A percentile compares a stretch with the other conserved stretches of the same genome.
These are phyloP conservation scores for Scedosporium aurantiacum DNA, from an alignment of 2,329 filamentous ascomycete genomes.

Conservation along the genomic window DNA sequence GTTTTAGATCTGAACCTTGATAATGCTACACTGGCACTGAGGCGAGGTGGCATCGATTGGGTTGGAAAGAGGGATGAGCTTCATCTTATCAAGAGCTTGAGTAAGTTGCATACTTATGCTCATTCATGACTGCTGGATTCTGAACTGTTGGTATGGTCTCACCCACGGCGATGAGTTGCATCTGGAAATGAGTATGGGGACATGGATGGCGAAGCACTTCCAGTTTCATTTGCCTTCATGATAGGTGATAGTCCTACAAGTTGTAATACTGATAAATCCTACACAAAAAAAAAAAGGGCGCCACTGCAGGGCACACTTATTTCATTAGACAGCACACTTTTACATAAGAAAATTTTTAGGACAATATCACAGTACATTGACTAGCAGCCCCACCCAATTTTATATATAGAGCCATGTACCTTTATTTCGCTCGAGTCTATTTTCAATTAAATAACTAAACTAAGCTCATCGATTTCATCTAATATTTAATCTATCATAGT, in stretches of 20 bases:
- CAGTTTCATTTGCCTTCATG: not conserved
- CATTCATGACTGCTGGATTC: not conserved
- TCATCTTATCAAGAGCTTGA: not conserved
- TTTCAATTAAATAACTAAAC: not conserved
- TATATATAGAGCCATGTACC: too few species aligned
- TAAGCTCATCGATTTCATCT: not conserved
- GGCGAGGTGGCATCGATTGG: constrained; percentile 15
- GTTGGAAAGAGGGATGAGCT: constrained; percentile 7
- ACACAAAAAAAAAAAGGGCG: not conserved
- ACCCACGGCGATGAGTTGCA: too few species aligned
- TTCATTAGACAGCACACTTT: not conserved
- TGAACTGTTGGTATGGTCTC: not conserved
- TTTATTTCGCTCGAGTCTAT: not conserved
- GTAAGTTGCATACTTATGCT: not conserved
- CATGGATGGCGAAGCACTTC: not conserved
- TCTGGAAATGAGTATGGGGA: not conserved
- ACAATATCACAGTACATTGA: not conserved
- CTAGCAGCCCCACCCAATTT: not conserved
- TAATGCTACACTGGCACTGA: constrained; percentile 13
- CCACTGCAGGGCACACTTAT: too few species aligned
- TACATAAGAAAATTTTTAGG: not conserved
- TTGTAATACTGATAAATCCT: not conserved
- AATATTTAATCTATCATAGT: not conserved
- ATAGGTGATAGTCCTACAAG: not conserved
- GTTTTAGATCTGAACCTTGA: constrained; percentile 14